phyloP scores from a whole-genome alignment of 257 asterid species.

The Leonotis leonurus region DNA sequence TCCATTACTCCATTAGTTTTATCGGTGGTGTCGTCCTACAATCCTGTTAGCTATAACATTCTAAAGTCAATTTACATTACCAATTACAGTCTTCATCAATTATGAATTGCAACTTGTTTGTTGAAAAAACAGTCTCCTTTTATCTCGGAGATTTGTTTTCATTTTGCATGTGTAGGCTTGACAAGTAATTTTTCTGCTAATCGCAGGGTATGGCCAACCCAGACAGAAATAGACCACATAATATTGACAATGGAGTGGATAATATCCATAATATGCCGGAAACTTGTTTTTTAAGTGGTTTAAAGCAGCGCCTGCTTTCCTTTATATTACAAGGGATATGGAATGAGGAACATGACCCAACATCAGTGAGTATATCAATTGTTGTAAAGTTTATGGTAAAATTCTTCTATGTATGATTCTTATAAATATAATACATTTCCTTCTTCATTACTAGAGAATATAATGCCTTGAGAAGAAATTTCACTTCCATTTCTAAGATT shows the following conservation, averaged over 20 bases:
- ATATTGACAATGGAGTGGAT: conserved; percentile 41
- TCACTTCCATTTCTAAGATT: conserved; percentile 92
- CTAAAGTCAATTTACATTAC: background rate
- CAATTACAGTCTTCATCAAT: background rate
- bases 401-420: too few species aligned
- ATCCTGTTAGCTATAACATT: background rate
- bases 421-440: too few species aligned
- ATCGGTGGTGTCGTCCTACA: background rate
- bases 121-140: too few species aligned
- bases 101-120: background rate
- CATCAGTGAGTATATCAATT: conserved; percentile 44
- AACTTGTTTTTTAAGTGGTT: conserved; percentile 64
- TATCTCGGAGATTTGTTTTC: background rate
- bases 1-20: conserved; percentile 4
- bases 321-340: conserved; percentile 85
- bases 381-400: background rate
- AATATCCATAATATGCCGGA: conserved; percentile 31
- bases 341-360: conserved; percentile 83
- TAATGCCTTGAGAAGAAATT: conserved; percentile 95
- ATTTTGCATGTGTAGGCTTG: conserved; percentile 10
- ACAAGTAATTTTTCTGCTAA: conserved; percentile 13
- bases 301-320: conserved; percentile 92
- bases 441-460: conserved; percentile 60
- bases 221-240: conserved; percentile 37
- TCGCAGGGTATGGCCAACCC: conserved; percentile 33